These are phyloP conservation scores for Flaveria brownii DNA, from an alignment of 129 eudicot genomes.

Conservation along the genomic window DNA sequence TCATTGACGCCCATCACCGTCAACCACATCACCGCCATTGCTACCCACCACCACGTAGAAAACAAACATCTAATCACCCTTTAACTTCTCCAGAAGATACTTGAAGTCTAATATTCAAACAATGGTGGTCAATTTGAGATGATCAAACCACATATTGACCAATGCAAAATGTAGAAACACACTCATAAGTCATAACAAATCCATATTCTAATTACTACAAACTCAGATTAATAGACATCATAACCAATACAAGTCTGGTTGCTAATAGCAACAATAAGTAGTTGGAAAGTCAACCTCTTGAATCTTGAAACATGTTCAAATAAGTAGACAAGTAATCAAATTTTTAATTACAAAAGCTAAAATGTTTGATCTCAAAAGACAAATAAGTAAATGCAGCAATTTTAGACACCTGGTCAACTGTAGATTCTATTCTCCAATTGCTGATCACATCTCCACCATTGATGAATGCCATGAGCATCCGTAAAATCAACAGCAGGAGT, in stretches of 20 bases:
- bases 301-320: too few relatives aligned
- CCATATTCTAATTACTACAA: not conserved
- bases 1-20: too few relatives aligned
- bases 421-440: slow-evolving; percentile 46
- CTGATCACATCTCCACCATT: slow-evolving; percentile 84
- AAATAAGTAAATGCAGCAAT: not conserved
- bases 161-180: not conserved
- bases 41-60: too few relatives aligned
- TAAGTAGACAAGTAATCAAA: not conserved
- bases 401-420: slow-evolving; percentile 22
- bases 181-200: not conserved
- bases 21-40: too few relatives aligned
- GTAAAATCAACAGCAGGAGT: slow-evolving; percentile 60
- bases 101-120: too few relatives aligned
- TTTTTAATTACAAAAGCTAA: slow-evolving; percentile 12
- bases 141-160: not conserved
- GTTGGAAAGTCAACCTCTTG: not conserved
- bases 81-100: too few relatives aligned
- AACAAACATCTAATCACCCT: too few relatives aligned
- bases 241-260: not conserved
- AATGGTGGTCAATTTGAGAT: not conserved
- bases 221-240: too few relatives aligned
- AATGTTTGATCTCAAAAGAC: slow-evolving; percentile 19
- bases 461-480: slow-evolving; percentile 86
- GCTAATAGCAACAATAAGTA: not conserved